A percentile compares a stretch with the other conserved stretches of the same genome.
phyloP scores from a whole-genome alignment of 306 rosid species.

The Arachis stenosperma region DNA sequence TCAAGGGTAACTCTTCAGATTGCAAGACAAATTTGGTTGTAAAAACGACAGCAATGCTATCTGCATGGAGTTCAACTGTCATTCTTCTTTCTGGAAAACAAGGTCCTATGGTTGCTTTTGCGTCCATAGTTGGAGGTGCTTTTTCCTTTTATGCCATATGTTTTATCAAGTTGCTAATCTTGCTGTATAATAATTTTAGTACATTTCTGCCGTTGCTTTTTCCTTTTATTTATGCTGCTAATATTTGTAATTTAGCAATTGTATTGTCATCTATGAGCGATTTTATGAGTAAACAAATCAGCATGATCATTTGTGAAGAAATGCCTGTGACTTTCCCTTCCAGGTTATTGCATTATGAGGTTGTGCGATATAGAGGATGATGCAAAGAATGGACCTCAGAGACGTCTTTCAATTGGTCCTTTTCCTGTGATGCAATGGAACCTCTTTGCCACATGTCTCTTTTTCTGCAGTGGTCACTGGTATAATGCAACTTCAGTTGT shows the following conservation, averaged over 20 bases:
- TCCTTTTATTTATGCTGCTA: constrained; percentile 7
- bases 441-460: constrained; percentile 80
- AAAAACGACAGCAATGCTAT: constrained; percentile 68
- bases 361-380: constrained; percentile 48
- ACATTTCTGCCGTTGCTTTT: constrained; percentile 9
- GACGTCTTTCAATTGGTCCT: constrained; percentile 45
- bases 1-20: constrained; percentile 42
- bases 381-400: constrained; percentile 45
- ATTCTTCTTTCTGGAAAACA: constrained; percentile 91
- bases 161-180: constrained; percentile 18
- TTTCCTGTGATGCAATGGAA: constrained; percentile 84
- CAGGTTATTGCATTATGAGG: constrained; percentile 83
- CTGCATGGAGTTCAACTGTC: constrained; percentile 77
- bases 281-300: constrained; percentile 23
- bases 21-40: constrained; percentile 49
- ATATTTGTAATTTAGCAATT: constrained; percentile 24
- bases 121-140: constrained; percentile 79
- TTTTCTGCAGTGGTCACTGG: constrained; percentile 98
- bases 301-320: constrained; percentile 27
- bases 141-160: constrained; percentile 34
- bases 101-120: constrained; percentile 80
- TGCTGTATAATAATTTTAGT: constrained; percentile 25
- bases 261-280: constrained; percentile 26
- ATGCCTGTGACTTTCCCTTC: constrained; percentile 36
- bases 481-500: constrained; percentile 47